Evolutionary conservation across 1,284 basidiomycete genomes (phyloP).

Genomic region (Pascua guehoae): DNA sequence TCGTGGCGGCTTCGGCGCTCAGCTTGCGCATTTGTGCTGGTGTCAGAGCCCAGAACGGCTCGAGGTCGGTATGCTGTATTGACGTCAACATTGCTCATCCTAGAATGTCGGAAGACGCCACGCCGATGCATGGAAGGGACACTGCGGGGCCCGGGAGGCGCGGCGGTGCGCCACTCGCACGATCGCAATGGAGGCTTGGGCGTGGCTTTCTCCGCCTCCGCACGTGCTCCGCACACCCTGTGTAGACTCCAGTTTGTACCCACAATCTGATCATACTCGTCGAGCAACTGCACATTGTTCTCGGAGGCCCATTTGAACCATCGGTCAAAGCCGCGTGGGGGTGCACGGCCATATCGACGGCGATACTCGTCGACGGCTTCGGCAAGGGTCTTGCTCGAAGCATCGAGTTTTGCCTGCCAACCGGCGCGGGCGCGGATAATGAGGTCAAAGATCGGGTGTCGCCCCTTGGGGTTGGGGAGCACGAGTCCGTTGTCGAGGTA

Average conservation of each 20-base stretch:
- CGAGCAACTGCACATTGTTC: conserved; percentile 39
- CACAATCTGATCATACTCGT: conserved; percentile 49
- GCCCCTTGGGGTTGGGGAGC: conserved; percentile 33
- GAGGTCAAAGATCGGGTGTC: conserved; percentile 50
- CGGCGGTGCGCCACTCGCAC: too few species aligned
- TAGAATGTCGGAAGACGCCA: neutral
- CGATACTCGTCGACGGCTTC: conserved; percentile 50
- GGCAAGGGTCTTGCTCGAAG: conserved; percentile 46
- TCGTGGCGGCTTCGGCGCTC: conserved; percentile 16
- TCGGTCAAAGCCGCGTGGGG: conserved; percentile 46
- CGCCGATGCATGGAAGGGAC: neutral
- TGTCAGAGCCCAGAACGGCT: conserved; percentile 42
- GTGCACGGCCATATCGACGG: conserved; percentile 43
- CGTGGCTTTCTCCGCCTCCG: too few species aligned
- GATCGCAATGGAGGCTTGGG: too few species aligned
- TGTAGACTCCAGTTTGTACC: conserved; percentile 8
- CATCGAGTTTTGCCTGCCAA: conserved; percentile 47
- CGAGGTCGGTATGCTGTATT: conserved; percentile 39
- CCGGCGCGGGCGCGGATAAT: conserved; percentile 38
- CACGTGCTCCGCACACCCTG: too few species aligned
- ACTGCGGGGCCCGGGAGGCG: too few species aligned
- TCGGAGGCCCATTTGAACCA: conserved; percentile 41
- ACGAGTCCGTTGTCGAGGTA: conserved; percentile 39
- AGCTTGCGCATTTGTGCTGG: conserved; percentile 25
- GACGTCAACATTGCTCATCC: neutral